Evolutionary conservation across 495 filamentous ascomycete species (phyloP).

Genomic region (Neurospora sp.): DNA sequence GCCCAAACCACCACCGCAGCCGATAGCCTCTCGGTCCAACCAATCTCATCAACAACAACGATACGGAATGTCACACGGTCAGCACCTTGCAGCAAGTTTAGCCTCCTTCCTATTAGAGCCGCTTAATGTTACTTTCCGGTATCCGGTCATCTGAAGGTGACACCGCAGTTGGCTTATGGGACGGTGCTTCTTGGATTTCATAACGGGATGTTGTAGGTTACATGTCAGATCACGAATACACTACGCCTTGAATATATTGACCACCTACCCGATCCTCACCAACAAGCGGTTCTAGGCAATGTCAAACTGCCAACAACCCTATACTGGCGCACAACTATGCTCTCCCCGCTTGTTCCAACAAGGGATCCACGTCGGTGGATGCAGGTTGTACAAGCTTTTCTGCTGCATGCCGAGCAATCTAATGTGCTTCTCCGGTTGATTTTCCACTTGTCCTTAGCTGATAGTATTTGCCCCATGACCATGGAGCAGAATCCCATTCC

Average conservation of each 20-base stretch:
- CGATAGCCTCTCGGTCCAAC: background rate
- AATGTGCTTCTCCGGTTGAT: background rate
- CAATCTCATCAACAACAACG: background rate
- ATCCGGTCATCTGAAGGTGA: background rate
- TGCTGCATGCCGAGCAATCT: background rate
- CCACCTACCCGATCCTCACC: background rate
- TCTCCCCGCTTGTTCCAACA: background rate
- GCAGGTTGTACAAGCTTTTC: background rate
- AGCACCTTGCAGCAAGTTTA: background rate
- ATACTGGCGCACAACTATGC: background rate
- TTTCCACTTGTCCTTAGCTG: background rate
- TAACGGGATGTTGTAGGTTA: background rate
- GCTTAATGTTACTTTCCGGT: background rate
- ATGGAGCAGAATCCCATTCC: background rate
- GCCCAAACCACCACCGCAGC: background rate
- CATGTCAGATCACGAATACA: background rate
- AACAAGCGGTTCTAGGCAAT: background rate
- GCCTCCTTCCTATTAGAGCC: background rate
- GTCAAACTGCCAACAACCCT: background rate
- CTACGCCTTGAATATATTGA: background rate
- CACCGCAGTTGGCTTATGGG: background rate
- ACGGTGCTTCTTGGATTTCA: background rate
- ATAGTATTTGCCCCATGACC: background rate
- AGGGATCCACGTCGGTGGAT: background rate
- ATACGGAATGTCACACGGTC: background rate